phyloP scores from a whole-genome alignment of 495 filamentous ascomycete species.

The Trichoderma orchidacearum region DNA sequence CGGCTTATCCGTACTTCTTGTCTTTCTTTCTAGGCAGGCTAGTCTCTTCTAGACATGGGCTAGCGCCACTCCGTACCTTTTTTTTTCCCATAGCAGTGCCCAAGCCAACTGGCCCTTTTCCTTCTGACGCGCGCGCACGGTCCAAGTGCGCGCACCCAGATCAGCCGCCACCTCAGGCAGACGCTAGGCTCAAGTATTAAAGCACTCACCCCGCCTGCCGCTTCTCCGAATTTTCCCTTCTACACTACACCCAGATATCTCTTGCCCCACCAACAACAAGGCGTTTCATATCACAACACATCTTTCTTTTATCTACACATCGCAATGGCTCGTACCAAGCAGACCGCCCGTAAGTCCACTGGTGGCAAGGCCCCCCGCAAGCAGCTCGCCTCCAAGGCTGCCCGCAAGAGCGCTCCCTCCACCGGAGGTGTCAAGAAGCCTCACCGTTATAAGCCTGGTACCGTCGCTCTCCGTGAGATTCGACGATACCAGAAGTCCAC shows the following conservation, averaged over 20 bases:
- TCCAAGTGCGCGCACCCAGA: constrained; percentile 10
- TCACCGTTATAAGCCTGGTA: constrained; percentile 99
- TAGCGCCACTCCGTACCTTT: no score
- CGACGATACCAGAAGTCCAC: constrained; percentile 99
- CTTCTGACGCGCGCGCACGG: no score
- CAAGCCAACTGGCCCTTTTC: not conserved
- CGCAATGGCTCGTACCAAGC: constrained; percentile 91
- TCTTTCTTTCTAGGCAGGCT: no score
- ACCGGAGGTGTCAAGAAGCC: constrained; percentile 97
- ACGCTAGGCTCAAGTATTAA: constrained; percentile 18
- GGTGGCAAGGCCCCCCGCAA: constrained; percentile 99
- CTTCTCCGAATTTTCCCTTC: constrained; percentile 25
- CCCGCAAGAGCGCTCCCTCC: constrained; percentile 41
- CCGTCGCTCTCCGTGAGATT: constrained; percentile 99
- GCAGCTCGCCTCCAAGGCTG: constrained; percentile 58
- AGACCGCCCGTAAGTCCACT: constrained; percentile 99
- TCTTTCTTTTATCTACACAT: constrained; percentile 10
- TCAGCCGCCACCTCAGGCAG: constrained; percentile 21
- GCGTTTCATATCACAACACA: constrained; percentile 19
- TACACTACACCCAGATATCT: constrained; percentile 24
- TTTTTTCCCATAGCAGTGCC: not conserved
- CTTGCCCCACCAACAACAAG: constrained; percentile 20
- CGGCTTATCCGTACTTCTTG: no score
- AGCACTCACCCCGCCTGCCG: constrained; percentile 29
- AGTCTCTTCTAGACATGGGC: no score